Evolutionary conservation across 1,139 yeast species (phyloP).

Genomic region (Komagataea norvegica): DNA sequence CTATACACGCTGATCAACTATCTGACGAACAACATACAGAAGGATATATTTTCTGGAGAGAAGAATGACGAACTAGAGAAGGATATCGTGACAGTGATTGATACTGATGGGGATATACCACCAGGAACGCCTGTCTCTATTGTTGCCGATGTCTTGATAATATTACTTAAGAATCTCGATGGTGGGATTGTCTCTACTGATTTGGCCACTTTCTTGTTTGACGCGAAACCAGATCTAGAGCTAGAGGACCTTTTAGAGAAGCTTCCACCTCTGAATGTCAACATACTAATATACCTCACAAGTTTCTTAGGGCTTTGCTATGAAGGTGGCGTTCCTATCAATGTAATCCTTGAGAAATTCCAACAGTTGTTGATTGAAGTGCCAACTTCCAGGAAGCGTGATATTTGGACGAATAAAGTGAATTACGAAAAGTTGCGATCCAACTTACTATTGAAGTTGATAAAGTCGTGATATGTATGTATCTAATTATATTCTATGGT

Average conservation of each 20-base stretch:
- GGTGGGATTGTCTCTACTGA: slow-evolving; percentile 38
- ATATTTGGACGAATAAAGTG: slow-evolving; percentile 18
- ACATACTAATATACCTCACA: slow-evolving; percentile 35
- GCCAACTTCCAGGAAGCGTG: slow-evolving; percentile 26
- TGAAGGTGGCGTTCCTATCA: slow-evolving; percentile 24
- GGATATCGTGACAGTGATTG: slow-evolving; percentile 24
- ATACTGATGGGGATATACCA: slow-evolving; percentile 22
- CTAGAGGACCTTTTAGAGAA: slow-evolving; percentile 31
- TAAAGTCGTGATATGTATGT: slow-evolving; percentile 6
- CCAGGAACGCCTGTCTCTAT: slow-evolving; percentile 23
- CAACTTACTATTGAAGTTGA: slow-evolving; percentile 24
- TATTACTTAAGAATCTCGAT: slow-evolving; percentile 33
- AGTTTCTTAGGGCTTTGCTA: slow-evolving; percentile 33
- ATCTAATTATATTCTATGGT: slow-evolving; percentile 7
- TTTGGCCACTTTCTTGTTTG: slow-evolving; percentile 27
- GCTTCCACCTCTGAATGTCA: slow-evolving; percentile 36
- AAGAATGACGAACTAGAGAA: slow-evolving; percentile 21
- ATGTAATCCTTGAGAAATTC: slow-evolving; percentile 24
- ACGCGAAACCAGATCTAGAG: slow-evolving; percentile 14
- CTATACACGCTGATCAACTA: slow-evolving; percentile 27
- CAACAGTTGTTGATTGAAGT: slow-evolving; percentile 28
- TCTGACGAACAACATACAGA: slow-evolving; percentile 23
- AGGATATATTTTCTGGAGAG: slow-evolving; percentile 22
- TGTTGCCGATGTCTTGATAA: slow-evolving; percentile 27
- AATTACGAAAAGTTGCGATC: slow-evolving; percentile 26